phyloP scores from a whole-genome alignment of 208 protist species.

The Crithidia expoeki region DNA sequence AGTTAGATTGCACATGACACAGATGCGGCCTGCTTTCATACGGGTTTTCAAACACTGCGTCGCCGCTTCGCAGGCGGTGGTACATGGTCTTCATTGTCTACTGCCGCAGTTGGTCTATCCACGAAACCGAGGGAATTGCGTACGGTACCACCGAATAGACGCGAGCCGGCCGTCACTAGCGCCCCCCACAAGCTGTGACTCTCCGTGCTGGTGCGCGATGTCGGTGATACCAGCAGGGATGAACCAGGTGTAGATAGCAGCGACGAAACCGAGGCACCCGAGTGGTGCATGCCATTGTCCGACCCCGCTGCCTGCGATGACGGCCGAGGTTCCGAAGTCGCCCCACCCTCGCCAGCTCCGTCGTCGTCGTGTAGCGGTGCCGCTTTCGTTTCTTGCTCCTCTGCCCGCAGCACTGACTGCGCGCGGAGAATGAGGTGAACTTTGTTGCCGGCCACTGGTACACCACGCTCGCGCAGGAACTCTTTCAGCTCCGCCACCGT shows the following conservation, averaged over 20 bases:
- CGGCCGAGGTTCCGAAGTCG: neutral
- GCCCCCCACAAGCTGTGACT: conserved; percentile 48
- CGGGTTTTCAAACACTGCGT: conserved; percentile 46
- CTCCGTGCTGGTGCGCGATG: conserved; percentile 17
- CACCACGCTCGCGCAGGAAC: conserved; percentile 38
- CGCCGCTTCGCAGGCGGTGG: conserved; percentile 29
- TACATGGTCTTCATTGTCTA: neutral
- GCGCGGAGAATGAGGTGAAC: conserved; percentile 51
- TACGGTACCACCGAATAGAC: conserved; percentile 29
- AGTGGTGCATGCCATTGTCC: neutral
- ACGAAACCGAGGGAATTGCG: conserved; percentile 23
- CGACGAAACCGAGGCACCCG: neutral
- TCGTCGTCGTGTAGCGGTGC: neutral
- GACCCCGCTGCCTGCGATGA: neutral
- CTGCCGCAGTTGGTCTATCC: neutral
- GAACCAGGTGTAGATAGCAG: neutral
- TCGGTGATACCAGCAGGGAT: conserved; percentile 11
- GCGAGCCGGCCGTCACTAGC: conserved; percentile 46
- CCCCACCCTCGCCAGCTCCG: neutral
- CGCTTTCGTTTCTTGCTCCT: neutral
- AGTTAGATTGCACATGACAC: neutral
- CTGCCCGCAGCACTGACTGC: conserved; percentile 9
- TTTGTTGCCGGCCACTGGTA: conserved; percentile 64
- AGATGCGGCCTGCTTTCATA: too few species aligned
- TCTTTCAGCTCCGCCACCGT: conserved; percentile 40